Base-by-base conservation (phyloP, 495 filamentous ascomycete species). In the Hyaloscypha finlandica region DNA sequence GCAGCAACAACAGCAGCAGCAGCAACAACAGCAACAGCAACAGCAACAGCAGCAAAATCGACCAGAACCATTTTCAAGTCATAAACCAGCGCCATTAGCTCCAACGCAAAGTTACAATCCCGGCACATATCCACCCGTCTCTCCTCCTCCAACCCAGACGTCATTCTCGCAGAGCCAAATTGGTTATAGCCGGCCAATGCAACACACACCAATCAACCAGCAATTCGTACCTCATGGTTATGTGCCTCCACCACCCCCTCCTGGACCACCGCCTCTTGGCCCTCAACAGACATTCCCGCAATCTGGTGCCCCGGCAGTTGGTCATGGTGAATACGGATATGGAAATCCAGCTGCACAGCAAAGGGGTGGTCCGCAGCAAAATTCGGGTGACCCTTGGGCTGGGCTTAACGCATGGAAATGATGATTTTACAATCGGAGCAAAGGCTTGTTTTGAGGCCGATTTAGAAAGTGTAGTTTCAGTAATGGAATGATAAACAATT, bases 231-330 rank as follows among this genome's bases (percentile, higher is more conserved):
- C 92, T 37, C 86, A 87, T 20, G 93, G 93, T 20, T 97, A 96
- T 75, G 86, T 97, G 45, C 94, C 94, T 1, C 94, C 94, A 1
- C 94, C 94, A 9, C 94, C 94, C 22, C 94, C 94, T 0, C 91
- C 90, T 3, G 91, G 89, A 14, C 92, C 92, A 9, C 90, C 92
- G 42, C 90, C 92, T 48, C 79, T 87, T 52, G 88, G 89, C 0
- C 88, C 85, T 20, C 92, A 93, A 70, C 87, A 89, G 59, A 88
- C 82, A 14, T 82, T 85, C 25, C 84, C 85, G 6, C 84, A 85
- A 9, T 84, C 85, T 16, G 87, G 85, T 3, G 19, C 54, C 22
- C 59, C 64, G 12, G 3, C 53, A 16, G 4, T 59, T n/a, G 58
- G 51, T 32, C 70, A 72, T 29, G 54, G 45, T 22, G 68, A 73